Base-by-base conservation (phyloP, 805 yeast species). In the Candida awuae region DNA sequence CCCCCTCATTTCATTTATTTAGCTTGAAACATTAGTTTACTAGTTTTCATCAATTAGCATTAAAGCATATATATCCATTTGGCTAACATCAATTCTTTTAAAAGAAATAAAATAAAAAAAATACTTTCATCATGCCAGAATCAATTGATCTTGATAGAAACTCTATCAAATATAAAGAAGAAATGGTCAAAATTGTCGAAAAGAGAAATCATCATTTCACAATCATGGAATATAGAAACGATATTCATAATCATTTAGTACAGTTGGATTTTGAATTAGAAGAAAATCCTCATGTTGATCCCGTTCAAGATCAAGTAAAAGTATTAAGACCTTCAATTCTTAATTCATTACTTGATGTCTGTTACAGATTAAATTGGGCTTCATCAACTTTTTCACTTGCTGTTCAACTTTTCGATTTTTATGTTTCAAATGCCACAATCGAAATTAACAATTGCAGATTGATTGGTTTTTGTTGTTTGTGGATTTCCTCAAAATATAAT, bases 401-500 rank as follows among this genome's bases (percentile, higher is more conserved):
- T 1, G 62, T 65, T 20, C 55, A 58, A 23, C 38, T 65, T 8
- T 52, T 67, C 34, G 73, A 68, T 48, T 54, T 61, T 21, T 68
- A 65, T 49, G 56, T 66, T 21, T 56, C 65, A 31, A 48, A 52
- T 28, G 46, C 54, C 4, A 51, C 56, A 19, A 57, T 68, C 23
- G 55, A 60, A 36, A 56, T 56, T 22, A 49, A 48, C 15, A 64
- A 65, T 42, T 63, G 58, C 38, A 61, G 63, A 39, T 51, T 67
- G 40, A 53, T 65, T 16, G 69, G 69, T 23, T 58, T 67, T 43
- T 64, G 70, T 33, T 67, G 73, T 48, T 49, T 68, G 6, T 68
- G 73, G 73, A 66, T 66, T 17, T 62, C 71, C 13, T 61, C 68
- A 26, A 68, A 68, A 48, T 63, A 55, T 39, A 54, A 55, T 50